Conservation (phyloP, 148 eudicot species). For the Rhododendron simsii region DNA sequence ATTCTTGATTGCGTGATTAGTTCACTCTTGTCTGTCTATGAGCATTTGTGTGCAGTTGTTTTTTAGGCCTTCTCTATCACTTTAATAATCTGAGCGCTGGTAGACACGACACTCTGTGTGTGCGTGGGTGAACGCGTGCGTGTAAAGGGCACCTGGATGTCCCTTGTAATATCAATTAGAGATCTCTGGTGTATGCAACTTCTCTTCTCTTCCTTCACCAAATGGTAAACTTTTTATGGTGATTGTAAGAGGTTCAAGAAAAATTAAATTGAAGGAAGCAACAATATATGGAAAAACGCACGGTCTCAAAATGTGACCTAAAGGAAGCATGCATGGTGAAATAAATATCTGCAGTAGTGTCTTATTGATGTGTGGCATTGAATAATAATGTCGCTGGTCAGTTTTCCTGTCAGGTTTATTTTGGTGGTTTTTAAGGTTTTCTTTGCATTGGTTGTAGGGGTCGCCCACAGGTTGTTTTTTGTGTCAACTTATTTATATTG, state of each 20-base stretch:
- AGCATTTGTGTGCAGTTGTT: neutral
- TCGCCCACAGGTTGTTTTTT: no score
- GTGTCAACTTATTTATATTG: neutral
- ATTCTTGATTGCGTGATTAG: neutral
- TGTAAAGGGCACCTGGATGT: neutral
- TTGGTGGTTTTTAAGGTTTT: neutral
- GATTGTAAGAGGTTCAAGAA: neutral
- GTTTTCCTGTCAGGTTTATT: neutral
- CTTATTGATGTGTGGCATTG: neutral
- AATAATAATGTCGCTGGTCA: neutral
- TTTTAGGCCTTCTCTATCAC: slow-evolving; percentile 2
- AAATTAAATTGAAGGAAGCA: neutral
- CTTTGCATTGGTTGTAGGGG: neutral
- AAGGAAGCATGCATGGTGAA: neutral
- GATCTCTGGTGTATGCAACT: neutral
- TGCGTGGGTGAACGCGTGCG: neutral
- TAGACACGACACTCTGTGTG: neutral
- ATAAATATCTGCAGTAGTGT: neutral
- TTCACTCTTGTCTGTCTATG: neutral
- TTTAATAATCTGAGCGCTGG: neutral
- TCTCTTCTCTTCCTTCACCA: neutral
- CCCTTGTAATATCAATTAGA: neutral
- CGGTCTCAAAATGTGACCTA: neutral
- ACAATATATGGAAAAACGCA: neutral
- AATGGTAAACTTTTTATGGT: neutral